These are phyloP conservation scores for Beta corolliflora DNA, from an alignment of 179 eudicot species.

Conservation along the genomic window DNA sequence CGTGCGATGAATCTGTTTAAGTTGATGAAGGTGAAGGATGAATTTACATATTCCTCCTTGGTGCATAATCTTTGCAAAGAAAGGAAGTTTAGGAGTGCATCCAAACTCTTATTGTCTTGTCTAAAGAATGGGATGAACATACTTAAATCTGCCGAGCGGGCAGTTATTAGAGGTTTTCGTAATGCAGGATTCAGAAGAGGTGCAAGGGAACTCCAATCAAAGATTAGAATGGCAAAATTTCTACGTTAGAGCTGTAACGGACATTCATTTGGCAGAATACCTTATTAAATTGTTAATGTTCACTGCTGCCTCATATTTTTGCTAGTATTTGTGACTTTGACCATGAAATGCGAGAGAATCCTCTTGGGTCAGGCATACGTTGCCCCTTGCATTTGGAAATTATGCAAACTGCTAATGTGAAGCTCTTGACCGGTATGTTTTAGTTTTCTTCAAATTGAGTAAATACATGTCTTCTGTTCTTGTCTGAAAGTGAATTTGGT, in stretches of 20 bases:
- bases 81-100: slow-evolving; percentile 58
- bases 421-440: too few relatives aligned
- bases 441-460: too few relatives aligned
- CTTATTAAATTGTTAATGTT: not conserved
- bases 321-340: not conserved
- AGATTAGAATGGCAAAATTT: slow-evolving; percentile 48
- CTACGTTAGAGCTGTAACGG: slow-evolving; percentile 27
- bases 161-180: slow-evolving; percentile 63
- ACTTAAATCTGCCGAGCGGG: slow-evolving; percentile 56
- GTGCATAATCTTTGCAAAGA: slow-evolving; percentile 74
- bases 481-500: too few relatives aligned
- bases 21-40: slow-evolving; percentile 62
- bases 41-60: slow-evolving; percentile 73
- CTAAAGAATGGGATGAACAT: slow-evolving; percentile 50
- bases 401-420: too few relatives aligned
- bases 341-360: slow-evolving; percentile 1
- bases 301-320: not conserved
- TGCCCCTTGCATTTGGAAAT: not conserved
- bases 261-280: not conserved
- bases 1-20: slow-evolving; percentile 61
- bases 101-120: slow-evolving; percentile 61
- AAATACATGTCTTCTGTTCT: too few relatives aligned
- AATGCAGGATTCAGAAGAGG: slow-evolving; percentile 38
- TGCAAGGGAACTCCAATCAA: slow-evolving; percentile 48
- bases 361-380: not conserved